These are phyloP conservation scores for Delonix regia DNA, from an alignment of 306 rosid genomes.

Conservation along the genomic window DNA sequence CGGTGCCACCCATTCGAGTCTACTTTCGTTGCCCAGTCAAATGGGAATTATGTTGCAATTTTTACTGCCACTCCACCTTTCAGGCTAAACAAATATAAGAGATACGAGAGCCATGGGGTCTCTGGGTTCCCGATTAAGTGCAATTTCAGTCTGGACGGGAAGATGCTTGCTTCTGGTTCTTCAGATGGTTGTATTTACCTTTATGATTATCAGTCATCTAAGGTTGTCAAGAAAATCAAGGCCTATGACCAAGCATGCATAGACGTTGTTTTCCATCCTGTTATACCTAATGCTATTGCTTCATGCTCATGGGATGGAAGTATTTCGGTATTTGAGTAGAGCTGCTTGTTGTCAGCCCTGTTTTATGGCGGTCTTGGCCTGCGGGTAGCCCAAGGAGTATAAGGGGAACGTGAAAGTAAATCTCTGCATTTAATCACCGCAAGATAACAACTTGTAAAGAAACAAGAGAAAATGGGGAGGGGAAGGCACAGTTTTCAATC, in stretches of 20 bases:
- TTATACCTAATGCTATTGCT: slow-evolving; percentile 72
- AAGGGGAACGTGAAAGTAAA: not conserved
- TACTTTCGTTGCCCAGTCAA: slow-evolving; percentile 82
- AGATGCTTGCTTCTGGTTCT: slow-evolving; percentile 80
- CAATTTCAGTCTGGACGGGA: slow-evolving; percentile 77
- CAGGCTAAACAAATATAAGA: slow-evolving; percentile 85
- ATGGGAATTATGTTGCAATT: slow-evolving; percentile 78
- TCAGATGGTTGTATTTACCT: slow-evolving; percentile 81
- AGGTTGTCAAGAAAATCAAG: slow-evolving; percentile 66
- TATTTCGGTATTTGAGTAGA: slow-evolving; percentile 67
- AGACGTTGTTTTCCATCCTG: slow-evolving; percentile 78
- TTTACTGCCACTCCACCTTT: slow-evolving; percentile 77
- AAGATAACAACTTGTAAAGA: slow-evolving; percentile 19
- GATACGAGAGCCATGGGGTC: slow-evolving; percentile 76
- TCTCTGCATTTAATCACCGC: slow-evolving; percentile 22
- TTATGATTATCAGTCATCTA: slow-evolving; percentile 70
- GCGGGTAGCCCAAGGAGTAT: not conserved
- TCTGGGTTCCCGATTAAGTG: slow-evolving; percentile 90
- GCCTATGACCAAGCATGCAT: slow-evolving; percentile 74
- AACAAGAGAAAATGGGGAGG: slow-evolving; percentile 6
- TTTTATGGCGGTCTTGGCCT: not conserved
- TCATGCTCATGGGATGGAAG: slow-evolving; percentile 87
- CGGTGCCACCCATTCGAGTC: slow-evolving; percentile 77
- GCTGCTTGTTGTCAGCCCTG: slow-evolving; percentile 8
- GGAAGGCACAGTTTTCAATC: not conserved